Evolutionary conservation across 495 filamentous ascomycete genomes (phyloP).

Genomic region (Hyaloscypha variabilis): DNA sequence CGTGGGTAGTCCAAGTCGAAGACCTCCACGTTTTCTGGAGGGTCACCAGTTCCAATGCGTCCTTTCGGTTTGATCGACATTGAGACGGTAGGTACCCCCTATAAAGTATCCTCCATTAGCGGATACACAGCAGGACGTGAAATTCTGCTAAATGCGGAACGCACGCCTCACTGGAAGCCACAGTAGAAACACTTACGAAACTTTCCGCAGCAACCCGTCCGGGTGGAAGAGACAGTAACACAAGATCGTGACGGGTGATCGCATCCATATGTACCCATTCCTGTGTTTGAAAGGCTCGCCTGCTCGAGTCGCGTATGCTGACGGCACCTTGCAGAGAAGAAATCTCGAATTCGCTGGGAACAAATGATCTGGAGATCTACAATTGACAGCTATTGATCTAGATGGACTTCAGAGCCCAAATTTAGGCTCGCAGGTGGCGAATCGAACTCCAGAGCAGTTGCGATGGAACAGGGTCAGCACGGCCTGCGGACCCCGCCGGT

Average conservation of each 20-base stretch:
- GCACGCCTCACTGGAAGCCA: background rate
- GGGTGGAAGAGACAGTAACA: background rate
- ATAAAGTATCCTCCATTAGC: background rate
- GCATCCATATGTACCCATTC: background rate
- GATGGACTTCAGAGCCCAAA: background rate
- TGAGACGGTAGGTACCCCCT: background rate
- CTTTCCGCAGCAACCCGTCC: background rate
- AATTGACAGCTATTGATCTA: background rate
- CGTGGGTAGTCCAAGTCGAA: background rate
- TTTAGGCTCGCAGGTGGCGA: background rate
- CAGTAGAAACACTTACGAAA: background rate
- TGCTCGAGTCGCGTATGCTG: background rate
- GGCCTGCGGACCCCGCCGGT: background rate
- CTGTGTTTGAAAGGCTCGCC: background rate
- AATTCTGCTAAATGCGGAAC: background rate
- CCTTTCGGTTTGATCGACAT: background rate
- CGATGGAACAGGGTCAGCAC: background rate
- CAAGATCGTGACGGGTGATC: background rate
- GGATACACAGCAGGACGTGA: background rate
- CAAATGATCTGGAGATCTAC: background rate
- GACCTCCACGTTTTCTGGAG: background rate
- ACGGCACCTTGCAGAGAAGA: background rate
- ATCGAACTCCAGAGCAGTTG: background rate
- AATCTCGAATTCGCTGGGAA: background rate
- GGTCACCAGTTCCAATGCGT: background rate